Evolutionary conservation across 2,329 filamentous ascomycete species (phyloP).

Genomic region (Fusarium tuaranense): DNA sequence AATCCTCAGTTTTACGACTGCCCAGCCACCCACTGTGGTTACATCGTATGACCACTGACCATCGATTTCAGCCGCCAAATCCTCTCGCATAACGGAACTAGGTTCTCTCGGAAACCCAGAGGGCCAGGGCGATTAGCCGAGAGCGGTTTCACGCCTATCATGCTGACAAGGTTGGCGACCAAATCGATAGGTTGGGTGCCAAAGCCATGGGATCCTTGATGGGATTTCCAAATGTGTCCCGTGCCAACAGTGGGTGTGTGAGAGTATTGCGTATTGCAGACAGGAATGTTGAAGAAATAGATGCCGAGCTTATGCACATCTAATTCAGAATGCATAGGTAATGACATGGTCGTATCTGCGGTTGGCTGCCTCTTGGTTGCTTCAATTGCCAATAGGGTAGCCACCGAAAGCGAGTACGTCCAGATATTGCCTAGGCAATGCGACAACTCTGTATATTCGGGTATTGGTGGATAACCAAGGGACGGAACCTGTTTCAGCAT

Average conservation of each 20-base stretch:
- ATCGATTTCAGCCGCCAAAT: conserved; percentile 1
- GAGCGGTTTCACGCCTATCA: neutral
- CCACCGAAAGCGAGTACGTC: neutral
- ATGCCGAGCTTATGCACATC: neutral
- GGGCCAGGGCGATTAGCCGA: conserved; percentile 5
- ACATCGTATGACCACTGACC: conserved; percentile 4
- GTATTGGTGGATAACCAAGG: neutral
- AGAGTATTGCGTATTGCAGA: neutral
- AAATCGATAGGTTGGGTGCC: neutral
- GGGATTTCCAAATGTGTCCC: neutral
- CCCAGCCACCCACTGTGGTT: conserved; percentile 3
- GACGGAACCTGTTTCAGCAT: neutral
- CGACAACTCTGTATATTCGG: neutral
- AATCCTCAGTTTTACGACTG: neutral
- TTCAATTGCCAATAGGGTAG: neutral
- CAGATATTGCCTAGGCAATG: neutral
- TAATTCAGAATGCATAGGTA: neutral
- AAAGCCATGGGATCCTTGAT: neutral
- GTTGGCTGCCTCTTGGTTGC: neutral
- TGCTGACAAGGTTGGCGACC: neutral
- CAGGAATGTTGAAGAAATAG: neutral
- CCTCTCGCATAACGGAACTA: conserved; percentile 1
- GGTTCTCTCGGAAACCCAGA: conserved; percentile 1
- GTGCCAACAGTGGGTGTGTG: neutral
- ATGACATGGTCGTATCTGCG: neutral